Evolutionary conservation across 768 basidiomycete genomes (phyloP).

Genomic region (Termitomyces sp.): DNA sequence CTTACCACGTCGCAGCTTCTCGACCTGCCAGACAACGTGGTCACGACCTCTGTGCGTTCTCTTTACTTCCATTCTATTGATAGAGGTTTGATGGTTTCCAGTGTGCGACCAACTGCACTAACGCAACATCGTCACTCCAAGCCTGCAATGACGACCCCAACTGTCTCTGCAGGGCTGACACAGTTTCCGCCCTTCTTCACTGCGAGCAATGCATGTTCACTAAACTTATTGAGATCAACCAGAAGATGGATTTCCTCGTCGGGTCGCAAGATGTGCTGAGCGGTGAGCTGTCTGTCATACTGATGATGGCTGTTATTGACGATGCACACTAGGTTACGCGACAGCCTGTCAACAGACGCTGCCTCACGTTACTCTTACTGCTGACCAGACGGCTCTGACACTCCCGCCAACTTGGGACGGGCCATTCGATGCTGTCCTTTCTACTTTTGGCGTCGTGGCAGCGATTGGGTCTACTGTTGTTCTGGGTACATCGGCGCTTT

Average conservation of each 20-base stretch:
- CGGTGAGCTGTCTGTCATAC: conserved; percentile 34
- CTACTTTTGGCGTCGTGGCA: conserved; percentile 38
- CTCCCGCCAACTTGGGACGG: conserved; percentile 61
- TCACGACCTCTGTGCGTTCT: conserved; percentile 26
- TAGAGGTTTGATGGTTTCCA: conserved; percentile 15
- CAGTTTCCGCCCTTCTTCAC: conserved; percentile 37
- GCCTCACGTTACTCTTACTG: conserved; percentile 35
- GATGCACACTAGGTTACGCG: conserved; percentile 45
- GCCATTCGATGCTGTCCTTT: conserved; percentile 46
- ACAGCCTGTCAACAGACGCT: too few species aligned
- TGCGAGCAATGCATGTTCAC: conserved; percentile 72
- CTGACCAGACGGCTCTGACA: conserved; percentile 36
- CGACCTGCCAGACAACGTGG: conserved; percentile 28
- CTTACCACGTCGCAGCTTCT: conserved; percentile 45
- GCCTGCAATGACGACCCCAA: conserved; percentile 42
- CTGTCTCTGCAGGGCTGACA: conserved; percentile 52
- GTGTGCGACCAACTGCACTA: conserved; percentile 25
- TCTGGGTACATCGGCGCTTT: conserved; percentile 46
- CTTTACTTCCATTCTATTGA: conserved; percentile 8
- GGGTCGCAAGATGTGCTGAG: conserved; percentile 58
- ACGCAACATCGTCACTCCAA: conserved; percentile 24
- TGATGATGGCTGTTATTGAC: conserved; percentile 5
- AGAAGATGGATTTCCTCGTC: conserved; percentile 44
- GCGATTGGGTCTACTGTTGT: conserved; percentile 38
- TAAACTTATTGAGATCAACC: conserved; percentile 47